phyloP scores from a whole-genome alignment of 768 basidiomycete genomes.

The Tylopilus balloui region DNA sequence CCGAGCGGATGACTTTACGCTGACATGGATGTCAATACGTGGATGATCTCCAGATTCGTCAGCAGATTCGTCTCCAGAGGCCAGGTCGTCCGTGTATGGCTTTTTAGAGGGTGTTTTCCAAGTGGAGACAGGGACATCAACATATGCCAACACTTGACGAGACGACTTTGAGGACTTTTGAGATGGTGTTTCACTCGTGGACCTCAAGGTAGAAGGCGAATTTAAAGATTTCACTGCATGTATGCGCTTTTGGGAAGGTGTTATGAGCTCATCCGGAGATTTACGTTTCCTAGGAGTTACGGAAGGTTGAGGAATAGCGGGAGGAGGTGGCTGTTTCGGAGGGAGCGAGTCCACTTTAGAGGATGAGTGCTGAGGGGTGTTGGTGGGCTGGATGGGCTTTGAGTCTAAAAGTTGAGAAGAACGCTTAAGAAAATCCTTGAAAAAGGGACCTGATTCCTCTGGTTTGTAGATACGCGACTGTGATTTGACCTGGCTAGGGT shows the following conservation, averaged over 20 bases:
- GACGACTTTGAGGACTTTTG: conserved; percentile 28
- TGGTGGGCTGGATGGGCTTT: conserved; percentile 16
- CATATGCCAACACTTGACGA: conserved; percentile 33
- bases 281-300: conserved; percentile 73
- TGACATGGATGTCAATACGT: conserved; percentile 28
- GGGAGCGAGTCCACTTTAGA: conserved; percentile 15
- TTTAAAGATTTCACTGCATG: conserved; percentile 22
- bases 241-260: conserved; percentile 61
- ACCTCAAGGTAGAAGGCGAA: conserved; percentile 9
- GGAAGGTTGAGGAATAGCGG: conserved; percentile 14
- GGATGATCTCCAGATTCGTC: conserved; percentile 36
- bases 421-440: conserved; percentile 54
- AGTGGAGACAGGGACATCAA: conserved; percentile 27
- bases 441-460: conserved; percentile 59
- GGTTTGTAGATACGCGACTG: conserved; percentile 40
- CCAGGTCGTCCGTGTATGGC: conserved; percentile 36
- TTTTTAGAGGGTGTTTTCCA: conserved; percentile 30
- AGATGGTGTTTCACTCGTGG: conserved; percentile 25
- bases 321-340: conserved; percentile 10
- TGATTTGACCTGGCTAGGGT: conserved; percentile 29
- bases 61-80: conserved; percentile 53
- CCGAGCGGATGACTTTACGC: conserved; percentile 47
- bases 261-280: conserved; percentile 50
- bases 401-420: conserved; percentile 44
- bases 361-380: conserved; percentile 17